Conservation (phyloP, 129 eudicot species). For the Ambrosia artemisiifolia region DNA sequence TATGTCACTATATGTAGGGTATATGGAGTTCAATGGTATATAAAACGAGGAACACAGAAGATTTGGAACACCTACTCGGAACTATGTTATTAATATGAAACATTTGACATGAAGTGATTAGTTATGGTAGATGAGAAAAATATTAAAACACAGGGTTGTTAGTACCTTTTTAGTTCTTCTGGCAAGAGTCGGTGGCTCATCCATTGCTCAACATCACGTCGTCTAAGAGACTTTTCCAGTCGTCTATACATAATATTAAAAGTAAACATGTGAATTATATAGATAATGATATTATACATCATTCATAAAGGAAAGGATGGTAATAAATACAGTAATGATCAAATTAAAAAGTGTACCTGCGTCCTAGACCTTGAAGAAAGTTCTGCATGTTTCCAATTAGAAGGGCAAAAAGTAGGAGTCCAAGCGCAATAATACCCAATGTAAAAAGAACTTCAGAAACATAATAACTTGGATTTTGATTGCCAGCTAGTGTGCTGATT, state of each 20-base stretch:
- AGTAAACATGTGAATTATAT: neutral
- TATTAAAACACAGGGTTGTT: neutral
- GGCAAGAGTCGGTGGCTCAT: slow-evolving; percentile 91
- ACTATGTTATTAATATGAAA: neutral
- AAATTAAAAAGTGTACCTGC: slow-evolving; percentile 44
- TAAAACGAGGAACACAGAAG: no score
- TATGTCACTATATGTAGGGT: no score
- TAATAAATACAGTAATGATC: neutral
- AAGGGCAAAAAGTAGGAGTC: slow-evolving; percentile 83
- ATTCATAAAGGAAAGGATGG: neutral
- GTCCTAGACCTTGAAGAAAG: slow-evolving; percentile 84
- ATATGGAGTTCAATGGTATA: no score
- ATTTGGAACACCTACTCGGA: no score
- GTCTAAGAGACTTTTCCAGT: slow-evolving; percentile 78
- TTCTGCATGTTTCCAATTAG: slow-evolving; percentile 95
- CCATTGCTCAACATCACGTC: slow-evolving; percentile 95
- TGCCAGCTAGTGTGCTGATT: slow-evolving; percentile 94
- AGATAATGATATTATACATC: neutral
- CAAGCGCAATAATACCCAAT: slow-evolving; percentile 67
- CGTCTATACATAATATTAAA: slow-evolving; percentile 44
- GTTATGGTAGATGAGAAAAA: neutral
- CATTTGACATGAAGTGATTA: neutral
- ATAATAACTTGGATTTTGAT: slow-evolving; percentile 71
- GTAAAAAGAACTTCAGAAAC: slow-evolving; percentile 88
- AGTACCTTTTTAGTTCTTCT: slow-evolving; percentile 49